Evolutionary conservation across 345 rosid genomes (phyloP).

Genomic region (Heritiera littoralis): DNA sequence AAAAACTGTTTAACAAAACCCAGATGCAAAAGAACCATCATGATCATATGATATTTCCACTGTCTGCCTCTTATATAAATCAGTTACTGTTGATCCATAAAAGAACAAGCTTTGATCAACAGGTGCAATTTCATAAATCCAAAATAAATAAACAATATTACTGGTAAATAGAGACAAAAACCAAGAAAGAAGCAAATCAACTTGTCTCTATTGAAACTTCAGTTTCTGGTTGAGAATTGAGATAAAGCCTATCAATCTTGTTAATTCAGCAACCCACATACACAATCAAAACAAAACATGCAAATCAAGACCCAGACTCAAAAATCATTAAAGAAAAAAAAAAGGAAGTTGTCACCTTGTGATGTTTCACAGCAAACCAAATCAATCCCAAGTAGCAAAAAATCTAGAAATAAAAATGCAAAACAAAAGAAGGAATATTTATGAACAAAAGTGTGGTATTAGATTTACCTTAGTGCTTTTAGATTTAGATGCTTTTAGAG

Average conservation of each 20-base stretch:
- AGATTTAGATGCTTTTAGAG: background rate
- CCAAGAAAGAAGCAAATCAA: background rate
- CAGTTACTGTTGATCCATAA: background rate
- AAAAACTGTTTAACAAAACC: background rate
- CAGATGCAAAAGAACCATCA: background rate
- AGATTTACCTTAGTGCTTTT: conserved; percentile 2
- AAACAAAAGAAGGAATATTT: background rate
- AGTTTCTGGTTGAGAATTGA: background rate
- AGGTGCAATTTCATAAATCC: background rate
- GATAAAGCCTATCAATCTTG: background rate
- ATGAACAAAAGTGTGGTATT: background rate
- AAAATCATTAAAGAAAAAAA: background rate
- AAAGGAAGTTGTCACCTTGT: background rate
- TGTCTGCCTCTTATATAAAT: no score
- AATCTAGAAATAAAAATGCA: background rate
- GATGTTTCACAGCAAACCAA: background rate
- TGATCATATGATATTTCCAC: background rate
- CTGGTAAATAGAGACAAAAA: background rate
- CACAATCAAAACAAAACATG: background rate
- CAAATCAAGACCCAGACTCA: background rate
- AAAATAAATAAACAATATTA: background rate
- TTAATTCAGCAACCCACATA: background rate
- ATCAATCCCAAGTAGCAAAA: background rate
- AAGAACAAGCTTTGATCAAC: background rate
- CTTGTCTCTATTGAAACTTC: background rate